phyloP scores from a whole-genome alignment of 1,284 basidiomycete species.

The Ceratobasidium sp. region DNA sequence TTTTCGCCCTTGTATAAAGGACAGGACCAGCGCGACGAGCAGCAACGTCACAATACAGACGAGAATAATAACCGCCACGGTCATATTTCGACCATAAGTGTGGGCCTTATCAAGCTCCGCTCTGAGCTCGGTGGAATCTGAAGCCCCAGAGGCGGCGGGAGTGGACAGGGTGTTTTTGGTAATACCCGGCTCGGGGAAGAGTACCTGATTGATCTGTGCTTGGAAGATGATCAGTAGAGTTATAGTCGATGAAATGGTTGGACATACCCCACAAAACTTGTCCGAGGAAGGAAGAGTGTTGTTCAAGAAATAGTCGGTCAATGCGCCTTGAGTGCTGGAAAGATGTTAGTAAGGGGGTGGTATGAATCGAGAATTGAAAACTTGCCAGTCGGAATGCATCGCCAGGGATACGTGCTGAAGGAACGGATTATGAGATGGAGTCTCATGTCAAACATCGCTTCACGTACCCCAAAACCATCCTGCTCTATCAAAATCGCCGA shows the following conservation, averaged over 20 bases:
- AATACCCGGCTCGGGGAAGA: conserved; percentile 11
- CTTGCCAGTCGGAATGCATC: conserved; percentile 38
- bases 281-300: conserved; percentile 15
- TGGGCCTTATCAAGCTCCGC: neutral
- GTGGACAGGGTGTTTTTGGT: neutral
- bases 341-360: neutral
- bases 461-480: conserved; percentile 20
- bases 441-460: neutral
- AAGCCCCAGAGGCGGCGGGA: neutral
- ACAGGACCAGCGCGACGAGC: neutral
- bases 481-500: conserved; percentile 32
- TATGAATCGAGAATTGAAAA: neutral
- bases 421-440: neutral
- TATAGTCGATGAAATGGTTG: too few relatives aligned
- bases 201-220: conserved; percentile 8
- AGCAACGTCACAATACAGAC: neutral
- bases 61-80: neutral
- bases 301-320: conserved; percentile 17
- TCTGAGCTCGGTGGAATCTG: neutral
- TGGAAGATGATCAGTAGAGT: neutral
- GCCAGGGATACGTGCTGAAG: conserved; percentile 24
- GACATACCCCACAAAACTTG: conserved; percentile 23
- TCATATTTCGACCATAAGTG: neutral
- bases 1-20: neutral
- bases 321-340: neutral